A percentile compares a stretch with the other conserved stretches of the same genome.
These are phyloP conservation scores for Diospyros kaki DNA, from an alignment of 148 eudicot species.

Conservation along the genomic window DNA sequence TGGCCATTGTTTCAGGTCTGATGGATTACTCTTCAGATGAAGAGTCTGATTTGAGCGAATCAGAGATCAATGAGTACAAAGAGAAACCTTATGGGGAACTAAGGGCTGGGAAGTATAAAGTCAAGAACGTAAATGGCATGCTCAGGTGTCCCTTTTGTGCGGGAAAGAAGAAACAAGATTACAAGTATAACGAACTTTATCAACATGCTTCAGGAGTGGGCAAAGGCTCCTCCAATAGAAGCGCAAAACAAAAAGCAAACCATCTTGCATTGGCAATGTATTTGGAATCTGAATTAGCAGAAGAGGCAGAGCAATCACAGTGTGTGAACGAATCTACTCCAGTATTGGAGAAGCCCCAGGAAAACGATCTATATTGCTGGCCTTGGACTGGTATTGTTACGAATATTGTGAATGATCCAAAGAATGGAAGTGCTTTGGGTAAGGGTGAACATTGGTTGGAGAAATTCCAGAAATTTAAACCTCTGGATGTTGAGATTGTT, in stretches of 20 bases:
- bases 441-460: slow-evolving; percentile 43
- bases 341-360: slow-evolving; percentile 22
- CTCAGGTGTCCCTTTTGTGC: slow-evolving; percentile 85
- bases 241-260: slow-evolving; percentile 60
- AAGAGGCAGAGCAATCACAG: slow-evolving; percentile 18
- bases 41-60: slow-evolving; percentile 81
- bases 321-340: slow-evolving; percentile 26
- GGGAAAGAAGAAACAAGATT: slow-evolving; percentile 92
- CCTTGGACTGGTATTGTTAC: slow-evolving; percentile 75
- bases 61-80: slow-evolving; percentile 73
- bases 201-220: slow-evolving; percentile 79
- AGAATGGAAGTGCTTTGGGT: slow-evolving; percentile 26
- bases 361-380: slow-evolving; percentile 48
- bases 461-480: slow-evolving; percentile 45
- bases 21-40: slow-evolving; percentile 69
- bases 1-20: not conserved
- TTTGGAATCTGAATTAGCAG: slow-evolving; percentile 44
- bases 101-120: slow-evolving; percentile 46
- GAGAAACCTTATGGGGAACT: slow-evolving; percentile 67
- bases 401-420: slow-evolving; percentile 37
- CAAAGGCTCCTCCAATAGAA: slow-evolving; percentile 60
- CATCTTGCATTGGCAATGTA: slow-evolving; percentile 69
- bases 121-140: slow-evolving; percentile 51
- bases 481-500: slow-evolving; percentile 40
- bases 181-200: slow-evolving; percentile 62